Evolutionary conservation across 257 asterid species (phyloP), one percentile per base, ranked within the genome.

Genomic region (Rauvolfia tetraphylla): DNA sequence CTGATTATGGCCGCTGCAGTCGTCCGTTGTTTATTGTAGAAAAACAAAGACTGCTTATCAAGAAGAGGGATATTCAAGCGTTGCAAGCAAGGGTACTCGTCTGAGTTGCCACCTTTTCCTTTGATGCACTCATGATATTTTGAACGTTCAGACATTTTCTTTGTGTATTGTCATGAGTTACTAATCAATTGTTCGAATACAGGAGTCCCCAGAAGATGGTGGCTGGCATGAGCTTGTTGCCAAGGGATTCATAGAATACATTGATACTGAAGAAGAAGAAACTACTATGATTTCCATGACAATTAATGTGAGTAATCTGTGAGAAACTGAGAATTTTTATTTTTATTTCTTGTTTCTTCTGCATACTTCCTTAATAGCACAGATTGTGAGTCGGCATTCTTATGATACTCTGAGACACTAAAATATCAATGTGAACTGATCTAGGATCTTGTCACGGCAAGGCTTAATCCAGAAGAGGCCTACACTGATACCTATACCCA

Each of bases 1-100:
- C 99, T 23, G 99, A 95, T 82, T 95, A 95, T 85, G 99, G 99
- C 31, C 95, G 99, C 79, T 95, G 99, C 97, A 95, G 99, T 87
- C 98, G 99, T 56, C 99, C 98, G 29, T 80, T 95, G 71, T 95
- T 95, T 83, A 95, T 95, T 69, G 99, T 95, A 81, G 99, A 92
- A 74, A 95, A 95, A 80, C 98, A 91, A 82, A 90, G 90, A 76
- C 91, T 92, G 70, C 96, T 95, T 44, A 95, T 95, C 5, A 92
- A 86, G 79, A 95, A 92, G 90, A 91, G 79, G 88, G 90, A 95
- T 84, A 91, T 92, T 78, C 89, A 79, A 79, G 90, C 92, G 63
- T 84, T 95, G 90, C 99, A 95, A 82, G 92, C 86, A 84, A 91
- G 99, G 81, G 97, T 92, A 88, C 74, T 90, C 42, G 34, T 25